Conservation (phyloP, 2,329 filamentous ascomycete genomes). For the Cladophialophora yegresii region DNA sequence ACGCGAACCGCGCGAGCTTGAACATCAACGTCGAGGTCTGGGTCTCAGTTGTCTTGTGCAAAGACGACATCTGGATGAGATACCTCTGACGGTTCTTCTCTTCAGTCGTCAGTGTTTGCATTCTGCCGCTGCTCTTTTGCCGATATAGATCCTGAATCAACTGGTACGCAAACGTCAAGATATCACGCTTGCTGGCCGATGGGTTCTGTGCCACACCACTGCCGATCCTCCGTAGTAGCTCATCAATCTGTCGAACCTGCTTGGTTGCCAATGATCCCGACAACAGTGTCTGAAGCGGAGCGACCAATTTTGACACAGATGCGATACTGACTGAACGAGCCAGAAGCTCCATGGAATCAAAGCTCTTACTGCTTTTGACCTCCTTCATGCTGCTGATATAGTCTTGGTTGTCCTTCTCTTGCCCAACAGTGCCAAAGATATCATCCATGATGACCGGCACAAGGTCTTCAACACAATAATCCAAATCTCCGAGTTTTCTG, state of each 20-base stretch:
- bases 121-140: constrained; percentile 53
- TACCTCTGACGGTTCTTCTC: constrained; percentile 70
- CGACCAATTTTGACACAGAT: constrained; percentile 72
- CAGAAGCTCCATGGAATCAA: constrained; percentile 93
- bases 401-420: constrained; percentile 95
- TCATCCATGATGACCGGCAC: constrained; percentile 93
- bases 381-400: constrained; percentile 97
- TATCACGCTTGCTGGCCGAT: constrained; percentile 73
- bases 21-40: constrained; percentile 69
- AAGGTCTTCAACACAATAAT: constrained; percentile 79
- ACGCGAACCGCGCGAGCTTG: constrained; percentile 83
- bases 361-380: constrained; percentile 96
- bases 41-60: constrained; percentile 58
- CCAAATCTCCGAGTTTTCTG: constrained; percentile 78
- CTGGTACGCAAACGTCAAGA: constrained; percentile 93
- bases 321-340: constrained; percentile 77
- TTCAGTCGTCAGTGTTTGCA: constrained; percentile 48
- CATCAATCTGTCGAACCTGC: constrained; percentile 86
- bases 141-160: constrained; percentile 84
- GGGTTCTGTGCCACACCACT: constrained; percentile 81
- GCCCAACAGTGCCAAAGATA: constrained; percentile 86
- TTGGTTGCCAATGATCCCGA: constrained; percentile 80
- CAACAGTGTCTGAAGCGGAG: constrained; percentile 75
- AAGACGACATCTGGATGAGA: constrained; percentile 73
- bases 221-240: constrained; percentile 78